These are phyloP conservation scores for Blastocystis sp. DNA, from an alignment of 352 stramenopile genomes.

Conservation along the genomic window DNA sequence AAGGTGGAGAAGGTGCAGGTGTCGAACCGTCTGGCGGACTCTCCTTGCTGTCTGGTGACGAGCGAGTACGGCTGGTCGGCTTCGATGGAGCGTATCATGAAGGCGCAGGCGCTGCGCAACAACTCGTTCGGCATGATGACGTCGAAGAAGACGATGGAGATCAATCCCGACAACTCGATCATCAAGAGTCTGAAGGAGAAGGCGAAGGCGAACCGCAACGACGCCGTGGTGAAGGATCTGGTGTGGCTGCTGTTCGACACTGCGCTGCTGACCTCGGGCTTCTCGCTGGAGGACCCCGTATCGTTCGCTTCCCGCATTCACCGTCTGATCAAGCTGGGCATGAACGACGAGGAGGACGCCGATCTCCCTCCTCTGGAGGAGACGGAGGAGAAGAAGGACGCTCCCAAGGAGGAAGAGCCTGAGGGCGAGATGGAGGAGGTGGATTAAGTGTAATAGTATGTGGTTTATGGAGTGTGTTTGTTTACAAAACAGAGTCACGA, in stretches of 20 bases:
- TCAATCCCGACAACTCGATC: conserved; percentile 97
- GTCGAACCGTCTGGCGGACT: conserved; percentile 79
- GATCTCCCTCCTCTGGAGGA: conserved; percentile 82
- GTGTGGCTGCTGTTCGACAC: conserved; percentile 99
- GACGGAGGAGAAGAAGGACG: conserved; percentile 85
- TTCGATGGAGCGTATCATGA: conserved; percentile 99
- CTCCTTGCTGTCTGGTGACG: conserved; percentile 93
- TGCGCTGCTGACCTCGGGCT: conserved; percentile 92
- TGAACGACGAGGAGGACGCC: conserved; percentile 91
- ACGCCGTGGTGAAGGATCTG: conserved; percentile 99
- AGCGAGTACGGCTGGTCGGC: conserved; percentile 97
- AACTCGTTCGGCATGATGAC: conserved; percentile 92
- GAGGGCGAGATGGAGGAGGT: conserved; percentile 27
- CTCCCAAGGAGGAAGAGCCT: neutral
- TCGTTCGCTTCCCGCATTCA: conserved; percentile 97
- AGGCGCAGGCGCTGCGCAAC: conserved; percentile 95
- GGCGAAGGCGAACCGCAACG: conserved; percentile 89
- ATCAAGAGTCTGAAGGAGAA: conserved; percentile 93
- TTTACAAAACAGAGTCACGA: neutral
- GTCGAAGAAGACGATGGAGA: conserved; percentile 99
- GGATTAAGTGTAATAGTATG: neutral
- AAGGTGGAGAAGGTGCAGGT: conserved; percentile 64
- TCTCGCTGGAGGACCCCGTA: conserved; percentile 92
- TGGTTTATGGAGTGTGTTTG: too few species aligned
- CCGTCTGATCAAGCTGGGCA: conserved; percentile 93